These are phyloP conservation scores for Parachaetomium inaequale DNA, from an alignment of 495 filamentous ascomycete species.

Conservation along the genomic window DNA sequence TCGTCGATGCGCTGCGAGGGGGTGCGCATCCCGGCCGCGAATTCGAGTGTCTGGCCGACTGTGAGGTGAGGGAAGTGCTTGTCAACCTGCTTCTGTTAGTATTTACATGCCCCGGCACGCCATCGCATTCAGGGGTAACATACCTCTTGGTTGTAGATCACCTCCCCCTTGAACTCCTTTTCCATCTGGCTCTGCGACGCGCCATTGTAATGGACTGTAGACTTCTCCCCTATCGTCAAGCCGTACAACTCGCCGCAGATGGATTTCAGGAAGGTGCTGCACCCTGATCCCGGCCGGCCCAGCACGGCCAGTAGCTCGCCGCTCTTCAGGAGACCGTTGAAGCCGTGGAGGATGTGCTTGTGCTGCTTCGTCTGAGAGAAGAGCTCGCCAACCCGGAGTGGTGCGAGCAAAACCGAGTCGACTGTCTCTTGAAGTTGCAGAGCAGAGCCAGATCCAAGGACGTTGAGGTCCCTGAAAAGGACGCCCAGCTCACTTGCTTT, in stretches of 20 bases:
- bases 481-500: conserved; percentile 33
- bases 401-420: conserved; percentile 45
- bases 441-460: conserved; percentile 52
- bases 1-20: conserved; percentile 61
- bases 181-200: conserved; percentile 50
- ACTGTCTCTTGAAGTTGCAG: conserved; percentile 58
- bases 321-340: conserved; percentile 67
- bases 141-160: conserved; percentile 50
- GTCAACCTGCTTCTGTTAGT: conserved; percentile 49
- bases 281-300: conserved; percentile 60
- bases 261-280: conserved; percentile 65
- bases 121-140: background rate
- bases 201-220: conserved; percentile 51
- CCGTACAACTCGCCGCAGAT: conserved; percentile 64
- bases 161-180: conserved; percentile 60
- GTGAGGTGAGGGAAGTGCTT: conserved; percentile 64
- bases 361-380: conserved; percentile 32
- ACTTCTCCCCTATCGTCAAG: conserved; percentile 40
- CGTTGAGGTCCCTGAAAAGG: conserved; percentile 50
- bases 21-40: conserved; percentile 63
- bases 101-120: background rate
- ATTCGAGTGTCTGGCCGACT: conserved; percentile 63
- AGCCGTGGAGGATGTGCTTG: conserved; percentile 62
- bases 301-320: conserved; percentile 82
- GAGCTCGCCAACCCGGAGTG: conserved; percentile 47